Evolutionary conservation across 371 early-diverging fungal species (phyloP).

Genomic region (Umbelopsis sp.): DNA sequence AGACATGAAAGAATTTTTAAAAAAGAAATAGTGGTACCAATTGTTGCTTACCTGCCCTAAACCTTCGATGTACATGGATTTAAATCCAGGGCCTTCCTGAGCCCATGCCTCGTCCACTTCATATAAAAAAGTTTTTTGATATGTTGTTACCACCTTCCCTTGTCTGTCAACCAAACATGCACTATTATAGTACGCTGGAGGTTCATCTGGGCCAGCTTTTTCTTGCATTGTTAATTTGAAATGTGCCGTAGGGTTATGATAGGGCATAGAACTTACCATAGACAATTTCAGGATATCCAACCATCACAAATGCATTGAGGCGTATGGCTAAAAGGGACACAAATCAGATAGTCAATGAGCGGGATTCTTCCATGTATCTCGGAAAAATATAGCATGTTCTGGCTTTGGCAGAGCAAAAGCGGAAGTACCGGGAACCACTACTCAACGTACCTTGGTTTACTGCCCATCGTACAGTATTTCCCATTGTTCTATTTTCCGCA

Average conservation of each 20-base stretch:
- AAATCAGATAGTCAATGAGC: background rate
- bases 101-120: slow-evolving; percentile 80
- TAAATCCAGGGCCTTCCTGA: slow-evolving; percentile 68
- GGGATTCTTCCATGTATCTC: too few species aligned
- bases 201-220: slow-evolving; percentile 2
- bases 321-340: slow-evolving; percentile 41
- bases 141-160: slow-evolving; percentile 54
- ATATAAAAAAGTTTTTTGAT: slow-evolving; percentile 76
- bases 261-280: slow-evolving; percentile 1
- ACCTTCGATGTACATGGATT: slow-evolving; percentile 39
- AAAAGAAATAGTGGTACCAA: too few species aligned
- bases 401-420: too few species aligned
- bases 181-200: slow-evolving; percentile 57
- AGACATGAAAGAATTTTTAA: too few species aligned
- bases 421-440: too few species aligned
- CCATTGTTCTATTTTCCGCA: slow-evolving; percentile 59
- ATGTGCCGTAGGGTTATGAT: background rate
- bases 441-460: slow-evolving; percentile 48
- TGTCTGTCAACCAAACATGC: slow-evolving; percentile 57
- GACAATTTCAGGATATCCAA: slow-evolving; percentile 65
- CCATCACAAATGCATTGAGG: slow-evolving; percentile 61
- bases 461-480: slow-evolving; percentile 69
- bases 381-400: too few species aligned
- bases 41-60: slow-evolving; percentile 51
- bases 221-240: background rate